Evolutionary conservation across 2,329 filamentous ascomycete genomes (phyloP).

Genomic region (Pseudocercospora vitis): DNA sequence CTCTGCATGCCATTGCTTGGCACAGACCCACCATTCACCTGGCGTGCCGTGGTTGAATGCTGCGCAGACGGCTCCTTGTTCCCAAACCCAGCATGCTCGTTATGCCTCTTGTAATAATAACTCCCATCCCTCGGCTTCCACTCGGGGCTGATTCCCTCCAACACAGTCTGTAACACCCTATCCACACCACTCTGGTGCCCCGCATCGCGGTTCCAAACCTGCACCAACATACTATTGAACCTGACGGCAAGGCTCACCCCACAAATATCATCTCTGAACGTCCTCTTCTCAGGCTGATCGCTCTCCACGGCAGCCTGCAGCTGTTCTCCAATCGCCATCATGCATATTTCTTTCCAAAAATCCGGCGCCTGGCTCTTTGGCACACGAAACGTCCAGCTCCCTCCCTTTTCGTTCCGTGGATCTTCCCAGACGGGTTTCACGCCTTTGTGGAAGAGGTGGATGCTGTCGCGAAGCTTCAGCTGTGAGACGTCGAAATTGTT

Average conservation of each 20-base stretch:
- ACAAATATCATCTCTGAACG: constrained; percentile 75
- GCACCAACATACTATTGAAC: constrained; percentile 85
- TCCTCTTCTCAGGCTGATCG: constrained; percentile 46
- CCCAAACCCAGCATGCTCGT: constrained; percentile 73
- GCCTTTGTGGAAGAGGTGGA: constrained; percentile 78
- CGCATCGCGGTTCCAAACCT: constrained; percentile 89
- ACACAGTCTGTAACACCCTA: constrained; percentile 68
- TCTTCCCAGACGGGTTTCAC: constrained; percentile 86
- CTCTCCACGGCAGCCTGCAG: constrained; percentile 69
- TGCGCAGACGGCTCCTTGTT: background rate
- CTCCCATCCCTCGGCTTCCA: constrained; percentile 64
- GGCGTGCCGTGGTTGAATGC: background rate
- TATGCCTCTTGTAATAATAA: constrained; percentile 80
- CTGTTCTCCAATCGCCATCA: constrained; percentile 80
- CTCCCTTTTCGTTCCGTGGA: constrained; percentile 78
- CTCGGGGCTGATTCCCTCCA: constrained; percentile 71
- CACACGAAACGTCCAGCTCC: constrained; percentile 90
- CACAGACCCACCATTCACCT: background rate
- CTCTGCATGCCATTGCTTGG: constrained; percentile 9
- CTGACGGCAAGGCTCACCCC: constrained; percentile 84
- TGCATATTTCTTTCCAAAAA: constrained; percentile 78
- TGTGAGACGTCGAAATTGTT: constrained; percentile 75
- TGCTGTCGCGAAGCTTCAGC: constrained; percentile 65
- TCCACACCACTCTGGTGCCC: constrained; percentile 77
- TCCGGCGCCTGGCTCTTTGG: constrained; percentile 69